Evolutionary conservation across 306 rosid species (phyloP).

Genomic region (Canavalia gladiata): DNA sequence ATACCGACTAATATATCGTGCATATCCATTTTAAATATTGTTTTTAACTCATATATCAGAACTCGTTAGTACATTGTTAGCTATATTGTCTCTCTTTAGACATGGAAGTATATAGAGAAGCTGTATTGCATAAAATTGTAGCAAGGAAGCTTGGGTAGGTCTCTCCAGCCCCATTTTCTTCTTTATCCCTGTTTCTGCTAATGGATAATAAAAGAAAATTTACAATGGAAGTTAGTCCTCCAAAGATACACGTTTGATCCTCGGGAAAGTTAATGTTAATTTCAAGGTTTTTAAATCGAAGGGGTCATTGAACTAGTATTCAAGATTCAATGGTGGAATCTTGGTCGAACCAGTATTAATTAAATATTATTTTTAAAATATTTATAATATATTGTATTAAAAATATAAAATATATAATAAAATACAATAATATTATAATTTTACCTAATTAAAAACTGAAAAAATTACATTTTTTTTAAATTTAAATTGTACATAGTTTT

Average conservation of each 20-base stretch:
- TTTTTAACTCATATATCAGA: neutral
- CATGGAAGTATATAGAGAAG: neutral
- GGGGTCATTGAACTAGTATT: no score
- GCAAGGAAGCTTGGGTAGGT: neutral
- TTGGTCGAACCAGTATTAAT: no score
- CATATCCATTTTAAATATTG: neutral
- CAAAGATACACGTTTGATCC: conserved; percentile 3
- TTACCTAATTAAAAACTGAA: no score
- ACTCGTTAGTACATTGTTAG: neutral
- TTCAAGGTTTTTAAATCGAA: no score
- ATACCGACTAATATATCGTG: neutral
- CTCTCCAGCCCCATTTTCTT: conserved; percentile 15
- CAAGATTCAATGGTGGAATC: no score
- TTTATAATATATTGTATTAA: no score
- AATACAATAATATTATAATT: no score
- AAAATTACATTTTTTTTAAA: no score
- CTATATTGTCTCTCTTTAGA: neutral
- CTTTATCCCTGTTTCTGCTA: neutral
- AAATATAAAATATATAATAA: no score
- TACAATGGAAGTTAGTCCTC: conserved; percentile 14
- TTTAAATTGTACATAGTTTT: no score
- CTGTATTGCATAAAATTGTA: conserved; percentile 14
- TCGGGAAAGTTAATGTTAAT: neutral
- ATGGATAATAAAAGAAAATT: neutral
- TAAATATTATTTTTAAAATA: no score